Percentiles rank a stretch among this genome's conserved stretches.
These are phyloP conservation scores for Telopea speciosissima DNA, from an alignment of 177 flowering plant species.

Conservation along the genomic window DNA sequence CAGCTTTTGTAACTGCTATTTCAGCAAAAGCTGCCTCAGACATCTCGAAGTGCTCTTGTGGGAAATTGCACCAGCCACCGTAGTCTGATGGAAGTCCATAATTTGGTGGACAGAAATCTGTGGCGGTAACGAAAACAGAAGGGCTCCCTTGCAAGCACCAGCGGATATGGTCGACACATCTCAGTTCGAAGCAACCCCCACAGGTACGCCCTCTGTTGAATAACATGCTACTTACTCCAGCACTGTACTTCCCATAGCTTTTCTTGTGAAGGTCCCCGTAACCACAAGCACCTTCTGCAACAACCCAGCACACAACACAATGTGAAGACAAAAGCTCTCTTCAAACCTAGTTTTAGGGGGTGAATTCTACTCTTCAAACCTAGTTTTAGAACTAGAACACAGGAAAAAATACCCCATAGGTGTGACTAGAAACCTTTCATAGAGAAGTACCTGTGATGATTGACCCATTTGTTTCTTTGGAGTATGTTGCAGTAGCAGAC, in stretches of 20 bases:
- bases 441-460: conserved; percentile 42
- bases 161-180: conserved; percentile 59
- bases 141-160: conserved; percentile 82
- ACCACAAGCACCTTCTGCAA: conserved; percentile 85
- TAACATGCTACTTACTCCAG: conserved; percentile 55
- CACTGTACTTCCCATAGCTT: conserved; percentile 55
- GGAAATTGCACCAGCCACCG: conserved; percentile 90
- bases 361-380: too few species aligned
- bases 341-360: background rate
- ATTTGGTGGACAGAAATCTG: conserved; percentile 84
- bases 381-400: background rate
- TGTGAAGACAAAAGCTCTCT: background rate
- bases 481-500: conserved; percentile 57
- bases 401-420: background rate
- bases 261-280: conserved; percentile 57
- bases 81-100: conserved; percentile 62
- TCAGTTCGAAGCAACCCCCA: conserved; percentile 64
- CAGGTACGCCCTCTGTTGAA: conserved; percentile 72
- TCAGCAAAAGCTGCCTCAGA: conserved; percentile 52
- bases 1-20: conserved; percentile 55
- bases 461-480: conserved; percentile 46
- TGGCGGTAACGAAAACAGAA: conserved; percentile 56
- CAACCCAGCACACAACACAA: background rate
- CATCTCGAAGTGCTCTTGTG: conserved; percentile 76
- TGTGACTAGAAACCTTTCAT: too few species aligned